phyloP scores from a whole-genome alignment of 75 land plant species.

The Cryptomeria japonica region DNA sequence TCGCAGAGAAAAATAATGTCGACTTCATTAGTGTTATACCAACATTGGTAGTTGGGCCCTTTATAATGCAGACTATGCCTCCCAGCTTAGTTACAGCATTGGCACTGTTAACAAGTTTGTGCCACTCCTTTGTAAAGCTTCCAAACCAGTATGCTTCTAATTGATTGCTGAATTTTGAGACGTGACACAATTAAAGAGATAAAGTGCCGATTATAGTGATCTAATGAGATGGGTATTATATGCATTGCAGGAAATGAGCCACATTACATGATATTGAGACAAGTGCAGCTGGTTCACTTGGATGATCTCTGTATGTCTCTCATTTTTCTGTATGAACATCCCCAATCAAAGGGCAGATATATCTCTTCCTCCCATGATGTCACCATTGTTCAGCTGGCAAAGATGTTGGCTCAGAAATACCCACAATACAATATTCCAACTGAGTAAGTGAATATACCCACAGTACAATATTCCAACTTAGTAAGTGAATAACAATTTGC shows the following conservation, averaged over 20 bases:
- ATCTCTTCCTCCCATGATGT: slow-evolving; percentile 43
- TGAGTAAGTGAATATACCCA: neutral
- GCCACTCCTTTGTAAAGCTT: no score
- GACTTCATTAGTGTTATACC: slow-evolving; percentile 67
- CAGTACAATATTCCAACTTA: no score
- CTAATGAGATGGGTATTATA: neutral
- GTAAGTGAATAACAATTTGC: no score
- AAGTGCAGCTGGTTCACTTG: slow-evolving; percentile 44
- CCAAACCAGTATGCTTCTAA: no score
- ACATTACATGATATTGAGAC: neutral
- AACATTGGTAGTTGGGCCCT: slow-evolving; percentile 53
- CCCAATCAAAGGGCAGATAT: slow-evolving; percentile 56
- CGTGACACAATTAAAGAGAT: no score
- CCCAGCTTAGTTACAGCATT: slow-evolving; percentile 42
- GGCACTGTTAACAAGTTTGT: slow-evolving; percentile 60
- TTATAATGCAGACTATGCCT: slow-evolving; percentile 38
- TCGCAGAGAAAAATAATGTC: slow-evolving; percentile 59
- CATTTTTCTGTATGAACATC: slow-evolving; percentile 45
- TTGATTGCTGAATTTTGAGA: no score
- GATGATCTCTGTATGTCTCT: slow-evolving; percentile 55
- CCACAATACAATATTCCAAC: slow-evolving; percentile 19
- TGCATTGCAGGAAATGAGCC: slow-evolving; percentile 10
- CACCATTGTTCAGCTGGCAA: slow-evolving; percentile 30
- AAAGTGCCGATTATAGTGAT: neutral
- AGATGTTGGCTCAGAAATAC: slow-evolving; percentile 30